phyloP scores from a whole-genome alignment of 441 rosid genomes.

The Erysimum cheiri region DNA sequence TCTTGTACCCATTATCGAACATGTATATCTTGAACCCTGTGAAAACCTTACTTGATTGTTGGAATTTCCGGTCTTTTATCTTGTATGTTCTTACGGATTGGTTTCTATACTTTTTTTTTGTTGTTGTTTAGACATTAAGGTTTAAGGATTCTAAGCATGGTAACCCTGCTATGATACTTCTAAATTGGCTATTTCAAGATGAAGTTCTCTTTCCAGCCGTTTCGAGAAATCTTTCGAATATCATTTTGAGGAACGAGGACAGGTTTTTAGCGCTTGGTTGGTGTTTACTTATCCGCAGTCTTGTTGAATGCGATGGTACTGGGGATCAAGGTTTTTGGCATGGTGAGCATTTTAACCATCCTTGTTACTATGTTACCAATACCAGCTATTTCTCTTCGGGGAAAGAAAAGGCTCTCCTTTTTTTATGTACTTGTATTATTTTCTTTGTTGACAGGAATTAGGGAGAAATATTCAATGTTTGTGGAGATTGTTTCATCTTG shows the following conservation, averaged over 20 bases:
- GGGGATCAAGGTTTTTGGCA: slow-evolving; percentile 54
- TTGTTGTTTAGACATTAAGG: slow-evolving; percentile 58
- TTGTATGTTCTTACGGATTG: slow-evolving; percentile 26
- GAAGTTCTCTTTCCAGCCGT: slow-evolving; percentile 62
- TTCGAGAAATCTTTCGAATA: slow-evolving; percentile 50
- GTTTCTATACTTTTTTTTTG: background rate
- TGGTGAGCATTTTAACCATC: slow-evolving; percentile 50
- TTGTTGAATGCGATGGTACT: slow-evolving; percentile 60
- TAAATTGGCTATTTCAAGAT: slow-evolving; percentile 80
- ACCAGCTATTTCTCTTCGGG: background rate
- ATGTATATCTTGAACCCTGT: slow-evolving; percentile 49
- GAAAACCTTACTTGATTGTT: slow-evolving; percentile 1
- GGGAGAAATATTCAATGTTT: slow-evolving; percentile 61
- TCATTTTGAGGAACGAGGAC: slow-evolving; percentile 70
- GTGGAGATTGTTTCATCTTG: slow-evolving; percentile 67
- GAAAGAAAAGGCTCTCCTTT: background rate
- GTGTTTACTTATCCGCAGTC: slow-evolving; percentile 76
- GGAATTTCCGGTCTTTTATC: background rate
- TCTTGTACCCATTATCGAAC: slow-evolving; percentile 78
- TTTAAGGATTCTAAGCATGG: slow-evolving; percentile 60
- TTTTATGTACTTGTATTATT: slow-evolving; percentile 13
- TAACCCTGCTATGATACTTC: slow-evolving; percentile 60
- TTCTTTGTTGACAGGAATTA: slow-evolving; percentile 57
- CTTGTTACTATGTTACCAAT: slow-evolving; percentile 18
- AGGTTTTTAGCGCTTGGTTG: slow-evolving; percentile 81